phyloP scores from a whole-genome alignment of 1,284 basidiomycete species.

The Pseudomicrostroma phylloplanum region DNA sequence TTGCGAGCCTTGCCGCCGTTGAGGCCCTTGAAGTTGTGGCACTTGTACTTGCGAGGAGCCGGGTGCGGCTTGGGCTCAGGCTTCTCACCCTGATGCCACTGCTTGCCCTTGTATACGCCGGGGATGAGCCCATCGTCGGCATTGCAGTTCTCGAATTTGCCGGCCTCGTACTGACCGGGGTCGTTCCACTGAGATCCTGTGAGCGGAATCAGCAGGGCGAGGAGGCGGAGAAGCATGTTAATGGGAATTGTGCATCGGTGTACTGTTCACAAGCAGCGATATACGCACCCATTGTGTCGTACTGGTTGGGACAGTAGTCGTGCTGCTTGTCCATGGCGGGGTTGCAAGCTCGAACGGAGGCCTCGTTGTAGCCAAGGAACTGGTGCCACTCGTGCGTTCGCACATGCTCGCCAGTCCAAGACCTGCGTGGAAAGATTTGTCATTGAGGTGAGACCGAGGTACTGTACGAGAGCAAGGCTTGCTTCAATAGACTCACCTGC shows the following conservation, averaged over 20 bases:
- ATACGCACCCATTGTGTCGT: not conserved
- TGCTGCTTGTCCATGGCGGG: not conserved
- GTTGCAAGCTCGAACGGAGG: slow-evolving; percentile 34
- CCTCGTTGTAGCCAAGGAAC: slow-evolving; percentile 44
- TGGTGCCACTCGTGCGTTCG: slow-evolving; percentile 45
- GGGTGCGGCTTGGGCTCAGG: no score
- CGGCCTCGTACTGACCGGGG: slow-evolving; percentile 18
- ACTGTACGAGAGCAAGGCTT: no score
- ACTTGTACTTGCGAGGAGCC: no score
- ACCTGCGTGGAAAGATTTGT: no score
- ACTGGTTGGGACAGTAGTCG: not conserved
- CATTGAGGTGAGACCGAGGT: no score
- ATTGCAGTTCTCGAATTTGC: slow-evolving; percentile 25
- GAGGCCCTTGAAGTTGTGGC: no score
- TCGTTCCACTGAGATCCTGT: slow-evolving; percentile 23
- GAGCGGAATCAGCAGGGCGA: no score
- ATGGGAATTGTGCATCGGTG: slow-evolving; percentile 24
- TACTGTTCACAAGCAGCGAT: not conserved
- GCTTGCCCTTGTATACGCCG: slow-evolving; percentile 17
- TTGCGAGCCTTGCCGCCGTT: no score
- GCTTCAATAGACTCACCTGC: slow-evolving; percentile 29
- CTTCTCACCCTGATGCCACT: not conserved
- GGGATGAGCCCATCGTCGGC: slow-evolving; percentile 21
- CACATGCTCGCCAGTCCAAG: slow-evolving; percentile 32
- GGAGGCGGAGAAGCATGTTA: not conserved